Conservation (phyloP, 1,284 basidiomycete genomes). For the Mycosarcoma mackinlayi region DNA sequence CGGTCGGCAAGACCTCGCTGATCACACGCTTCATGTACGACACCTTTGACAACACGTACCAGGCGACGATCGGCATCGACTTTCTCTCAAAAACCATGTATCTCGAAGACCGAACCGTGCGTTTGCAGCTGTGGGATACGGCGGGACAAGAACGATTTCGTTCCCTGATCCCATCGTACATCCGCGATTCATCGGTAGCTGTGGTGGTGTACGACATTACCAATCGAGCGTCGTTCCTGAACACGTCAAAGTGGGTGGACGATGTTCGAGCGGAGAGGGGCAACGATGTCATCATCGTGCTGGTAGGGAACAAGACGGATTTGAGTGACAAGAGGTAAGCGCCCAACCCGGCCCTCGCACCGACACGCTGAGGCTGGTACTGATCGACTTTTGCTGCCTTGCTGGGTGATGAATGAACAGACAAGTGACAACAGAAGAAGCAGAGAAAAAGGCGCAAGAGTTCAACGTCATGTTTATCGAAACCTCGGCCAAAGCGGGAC, state of each 20-base stretch:
- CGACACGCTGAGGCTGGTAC: too few species aligned
- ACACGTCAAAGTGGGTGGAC: slow-evolving; percentile 99
- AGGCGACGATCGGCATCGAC: slow-evolving; percentile 99
- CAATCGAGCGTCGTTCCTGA: slow-evolving; percentile 94
- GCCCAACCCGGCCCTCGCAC: too few species aligned
- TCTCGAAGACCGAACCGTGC: slow-evolving; percentile 95
- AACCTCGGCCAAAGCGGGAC: slow-evolving; percentile 98
- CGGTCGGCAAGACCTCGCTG: slow-evolving; percentile 79
- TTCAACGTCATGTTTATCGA: slow-evolving; percentile 99
- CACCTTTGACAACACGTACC: slow-evolving; percentile 99
- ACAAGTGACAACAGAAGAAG: slow-evolving; percentile 98
- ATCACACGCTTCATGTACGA: slow-evolving; percentile 98
- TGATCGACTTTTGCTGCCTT: too few species aligned
- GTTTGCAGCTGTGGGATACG: slow-evolving; percentile 95
- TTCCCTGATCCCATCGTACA: slow-evolving; percentile 97
- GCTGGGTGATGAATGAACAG: slow-evolving; percentile 66
- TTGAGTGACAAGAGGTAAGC: slow-evolving; percentile 67
- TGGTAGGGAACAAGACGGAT: slow-evolving; percentile 99
- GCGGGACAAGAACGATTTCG: slow-evolving; percentile 99
- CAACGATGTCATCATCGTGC: slow-evolving; percentile 96
- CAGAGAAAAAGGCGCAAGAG: slow-evolving; percentile 90
- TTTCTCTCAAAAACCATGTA: slow-evolving; percentile 99
- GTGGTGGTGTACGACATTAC: slow-evolving; percentile 99
- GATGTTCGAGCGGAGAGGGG: slow-evolving; percentile 97
- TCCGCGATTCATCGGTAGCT: slow-evolving; percentile 96